Conservation (phyloP, 495 filamentous ascomycete genomes). For the Extremus antarcticus region DNA sequence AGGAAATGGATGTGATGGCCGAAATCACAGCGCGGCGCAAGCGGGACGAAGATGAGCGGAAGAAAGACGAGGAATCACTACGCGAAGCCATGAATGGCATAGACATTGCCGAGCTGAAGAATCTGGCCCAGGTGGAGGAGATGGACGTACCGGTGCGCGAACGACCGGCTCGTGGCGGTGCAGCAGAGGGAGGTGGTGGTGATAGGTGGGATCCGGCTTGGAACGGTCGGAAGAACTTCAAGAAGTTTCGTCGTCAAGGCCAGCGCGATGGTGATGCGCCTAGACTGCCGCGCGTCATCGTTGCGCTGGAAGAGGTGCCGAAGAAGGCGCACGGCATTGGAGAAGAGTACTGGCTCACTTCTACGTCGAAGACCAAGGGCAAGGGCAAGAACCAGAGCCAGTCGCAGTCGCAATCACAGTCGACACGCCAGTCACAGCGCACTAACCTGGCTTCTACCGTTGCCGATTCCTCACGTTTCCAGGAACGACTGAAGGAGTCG, state of each 20-base stretch:
- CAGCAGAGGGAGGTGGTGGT: slow-evolving; percentile 19
- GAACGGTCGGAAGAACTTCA: slow-evolving; percentile 97
- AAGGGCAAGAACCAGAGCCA: slow-evolving; percentile 22
- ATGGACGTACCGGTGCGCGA: slow-evolving; percentile 47
- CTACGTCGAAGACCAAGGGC: slow-evolving; percentile 24
- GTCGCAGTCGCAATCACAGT: slow-evolving; percentile 24
- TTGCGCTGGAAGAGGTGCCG: slow-evolving; percentile 68
- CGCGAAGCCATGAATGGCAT: slow-evolving; percentile 43
- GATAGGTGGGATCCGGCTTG: slow-evolving; percentile 79
- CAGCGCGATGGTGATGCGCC: slow-evolving; percentile 37
- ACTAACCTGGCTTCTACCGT: slow-evolving; percentile 6
- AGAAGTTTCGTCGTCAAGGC: slow-evolving; percentile 65
- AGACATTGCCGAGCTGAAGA: slow-evolving; percentile 59
- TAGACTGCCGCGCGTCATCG: slow-evolving; percentile 52
- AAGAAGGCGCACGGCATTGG: slow-evolving; percentile 74
- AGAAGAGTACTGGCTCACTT: slow-evolving; percentile 66
- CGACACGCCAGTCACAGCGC: slow-evolving; percentile 13
- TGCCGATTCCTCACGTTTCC: slow-evolving; percentile 10
- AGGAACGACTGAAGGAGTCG: slow-evolving; percentile 12
- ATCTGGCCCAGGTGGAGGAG: slow-evolving; percentile 67
- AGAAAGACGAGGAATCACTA: slow-evolving; percentile 48
- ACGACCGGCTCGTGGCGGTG: slow-evolving; percentile 13
- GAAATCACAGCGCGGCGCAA: slow-evolving; percentile 50
- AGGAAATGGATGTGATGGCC: slow-evolving; percentile 56
- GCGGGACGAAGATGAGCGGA: slow-evolving; percentile 51